Evolutionary conservation across 352 stramenopile genomes (phyloP), one percentile per base, ranked within the genome.

Genomic region (Globisporangium barbulae): DNA sequence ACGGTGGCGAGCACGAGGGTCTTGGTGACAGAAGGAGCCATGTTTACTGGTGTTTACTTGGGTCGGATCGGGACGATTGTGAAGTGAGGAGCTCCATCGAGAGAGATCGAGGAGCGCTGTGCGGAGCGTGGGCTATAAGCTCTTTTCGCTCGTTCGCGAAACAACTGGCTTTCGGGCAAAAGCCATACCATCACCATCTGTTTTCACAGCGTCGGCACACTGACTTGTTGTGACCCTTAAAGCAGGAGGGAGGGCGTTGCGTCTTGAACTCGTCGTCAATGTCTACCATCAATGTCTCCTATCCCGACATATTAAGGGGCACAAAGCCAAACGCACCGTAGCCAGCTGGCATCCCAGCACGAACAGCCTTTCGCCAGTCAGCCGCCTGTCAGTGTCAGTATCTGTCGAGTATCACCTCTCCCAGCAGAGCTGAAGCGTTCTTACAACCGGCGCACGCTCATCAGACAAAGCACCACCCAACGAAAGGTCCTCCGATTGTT

Each of bases 1-100:
- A 69, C 50, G 7, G 53, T 56, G 45, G 64, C 55, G 50, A 61
- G 59, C 15, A 50, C 66, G 49, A 81, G 52, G 2, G 69, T 59
- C 62, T 41, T 63, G 45, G 62, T 53, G 54, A 63, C 8, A 21
- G 61, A 67, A 22, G 61, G 53, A 52, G 61, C 42, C 61, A 67
- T 67, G 21, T 31, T 25, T 25, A 30, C 17, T 41, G 30, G 15
- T 53, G 30, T 30, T 37, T 33, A 21, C 37, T 52, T 64, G 33
- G 3, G 47, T 2, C 6, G 4, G 4, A 12, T n/a, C 13, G 59
- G 2, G 22, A 10, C 6, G 10, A 44, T 61, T 59, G n/a, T 3
- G 30, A 55, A 66, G 3, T 66, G 60, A 55, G 60, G 17, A 15
- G 15, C 8, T 21, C 30, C 7, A 15, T 52, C n/a, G 15, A 4